phyloP scores from a whole-genome alignment of 2,329 filamentous ascomycete genomes.

The Scedosporium aurantiacum region DNA sequence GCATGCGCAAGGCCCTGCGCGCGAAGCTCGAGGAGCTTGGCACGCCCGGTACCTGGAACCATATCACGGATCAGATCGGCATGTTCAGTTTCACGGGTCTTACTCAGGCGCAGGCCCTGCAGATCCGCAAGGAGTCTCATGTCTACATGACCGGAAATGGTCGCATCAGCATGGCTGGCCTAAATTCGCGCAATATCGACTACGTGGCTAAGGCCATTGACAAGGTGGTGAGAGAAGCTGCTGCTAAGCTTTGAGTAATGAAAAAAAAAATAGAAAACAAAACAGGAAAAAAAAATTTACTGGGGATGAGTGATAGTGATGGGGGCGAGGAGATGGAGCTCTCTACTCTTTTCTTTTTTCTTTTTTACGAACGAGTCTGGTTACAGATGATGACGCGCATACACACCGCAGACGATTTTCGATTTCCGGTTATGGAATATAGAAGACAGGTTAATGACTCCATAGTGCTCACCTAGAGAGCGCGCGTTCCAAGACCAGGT shows the following conservation, averaged over 20 bases:
- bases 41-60: conserved; percentile 88
- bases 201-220: conserved; percentile 88
- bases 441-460: too few relatives aligned
- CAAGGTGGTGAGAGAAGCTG: conserved; percentile 57
- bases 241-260: conserved; percentile 1
- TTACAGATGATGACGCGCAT: too few relatives aligned
- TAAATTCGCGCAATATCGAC: conserved; percentile 84
- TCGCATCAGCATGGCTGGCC: conserved; percentile 94
- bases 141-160: conserved; percentile 97
- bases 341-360: too few relatives aligned
- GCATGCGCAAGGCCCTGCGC: conserved; percentile 73
- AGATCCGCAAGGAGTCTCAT: conserved; percentile 59
- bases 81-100: conserved; percentile 96
- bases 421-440: too few relatives aligned
- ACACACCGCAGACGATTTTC: too few relatives aligned
- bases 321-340: too few relatives aligned
- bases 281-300: neutral
- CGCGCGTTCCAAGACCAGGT: too few relatives aligned
- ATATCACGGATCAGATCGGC: conserved; percentile 97
- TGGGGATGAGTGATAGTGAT: neutral
- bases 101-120: conserved; percentile 59
- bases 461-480: too few relatives aligned
- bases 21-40: conserved; percentile 70
- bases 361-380: too few relatives aligned
- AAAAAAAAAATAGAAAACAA: neutral